A percentile compares a stretch with the other conserved stretches of the same genome.
These are phyloP conservation scores for Sedum album DNA, from an alignment of 164 flowering plant genomes.

Conservation along the genomic window DNA sequence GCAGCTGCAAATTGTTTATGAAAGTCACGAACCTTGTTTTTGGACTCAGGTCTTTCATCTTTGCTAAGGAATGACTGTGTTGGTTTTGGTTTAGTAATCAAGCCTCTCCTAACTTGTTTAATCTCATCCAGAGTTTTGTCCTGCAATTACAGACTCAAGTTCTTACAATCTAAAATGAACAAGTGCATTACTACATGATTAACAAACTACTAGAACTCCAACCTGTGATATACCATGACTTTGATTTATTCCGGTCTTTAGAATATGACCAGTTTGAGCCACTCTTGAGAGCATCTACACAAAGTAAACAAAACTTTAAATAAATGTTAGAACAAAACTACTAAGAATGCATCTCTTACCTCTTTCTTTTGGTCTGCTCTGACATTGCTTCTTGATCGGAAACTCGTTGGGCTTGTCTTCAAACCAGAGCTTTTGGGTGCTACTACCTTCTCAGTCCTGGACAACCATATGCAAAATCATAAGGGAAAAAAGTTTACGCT, in stretches of 20 bases:
- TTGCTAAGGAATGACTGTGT: slow-evolving; percentile 69
- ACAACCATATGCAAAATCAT: too few relatives aligned
- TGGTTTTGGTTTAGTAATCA: slow-evolving; percentile 72
- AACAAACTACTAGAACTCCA: neutral
- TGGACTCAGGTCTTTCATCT: slow-evolving; percentile 22
- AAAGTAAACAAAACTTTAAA: neutral
- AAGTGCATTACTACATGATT: neutral
- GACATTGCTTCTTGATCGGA: too few relatives aligned
- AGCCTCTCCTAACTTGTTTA: slow-evolving; percentile 53
- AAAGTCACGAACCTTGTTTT: slow-evolving; percentile 36
- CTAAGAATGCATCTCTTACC: too few relatives aligned
- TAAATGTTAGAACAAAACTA: neutral
- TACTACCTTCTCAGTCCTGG: too few relatives aligned
- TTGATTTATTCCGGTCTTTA: slow-evolving; percentile 53
- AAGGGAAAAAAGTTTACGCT: neutral
- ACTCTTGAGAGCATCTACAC: slow-evolving; percentile 42
- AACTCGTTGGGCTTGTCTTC: too few relatives aligned
- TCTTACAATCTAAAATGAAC: neutral
- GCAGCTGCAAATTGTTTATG: neutral
- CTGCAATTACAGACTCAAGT: slow-evolving; percentile 25
- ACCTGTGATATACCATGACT: slow-evolving; percentile 60
- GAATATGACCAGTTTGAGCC: slow-evolving; percentile 53
- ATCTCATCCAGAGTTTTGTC: slow-evolving; percentile 57
- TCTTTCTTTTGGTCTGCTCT: too few relatives aligned
- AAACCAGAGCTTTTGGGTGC: too few relatives aligned